These are phyloP conservation scores for Monosporascus sp. DNA, from an alignment of 2,329 filamentous ascomycete species.

Conservation along the genomic window DNA sequence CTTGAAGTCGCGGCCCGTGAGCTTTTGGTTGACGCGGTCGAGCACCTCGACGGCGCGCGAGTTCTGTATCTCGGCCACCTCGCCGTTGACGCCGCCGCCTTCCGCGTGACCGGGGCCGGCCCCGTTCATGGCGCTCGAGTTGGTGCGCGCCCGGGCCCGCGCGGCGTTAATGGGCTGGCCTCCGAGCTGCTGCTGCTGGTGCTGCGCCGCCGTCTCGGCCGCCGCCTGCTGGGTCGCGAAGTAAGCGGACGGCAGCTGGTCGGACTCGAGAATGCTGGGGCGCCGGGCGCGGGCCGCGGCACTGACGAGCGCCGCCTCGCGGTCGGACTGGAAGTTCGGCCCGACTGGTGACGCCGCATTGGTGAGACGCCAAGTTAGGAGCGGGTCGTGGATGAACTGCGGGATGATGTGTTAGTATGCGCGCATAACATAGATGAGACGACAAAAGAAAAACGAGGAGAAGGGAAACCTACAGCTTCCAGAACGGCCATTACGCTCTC, in stretches of 20 bases:
- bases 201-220: conserved; percentile 13
- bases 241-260: conserved; percentile 55
- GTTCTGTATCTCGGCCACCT: conserved; percentile 77
- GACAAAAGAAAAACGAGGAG: conserved; percentile 1
- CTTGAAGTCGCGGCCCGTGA: conserved; percentile 91
- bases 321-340: conserved; percentile 61
- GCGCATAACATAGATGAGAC: not conserved
- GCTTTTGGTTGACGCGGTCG: conserved; percentile 86
- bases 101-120: conserved; percentile 32
- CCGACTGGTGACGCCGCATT: conserved; percentile 58
- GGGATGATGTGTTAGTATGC: conserved; percentile 10
- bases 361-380: conserved; percentile 91
- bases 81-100: conserved; percentile 36
- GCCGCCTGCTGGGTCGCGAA: conserved; percentile 40
- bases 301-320: conserved; percentile 48
- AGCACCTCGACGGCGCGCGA: conserved; percentile 88
- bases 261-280: conserved; percentile 63
- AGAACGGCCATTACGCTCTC: conserved; percentile 97
- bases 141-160: conserved; percentile 53
- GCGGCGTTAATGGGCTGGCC: conserved; percentile 26
- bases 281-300: conserved; percentile 52
- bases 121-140: conserved; percentile 41
- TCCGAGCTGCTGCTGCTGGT: conserved; percentile 22
- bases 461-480: conserved; percentile 73
- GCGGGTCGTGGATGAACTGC: conserved; percentile 97